Base-by-base conservation (phyloP, 2,329 filamentous ascomycete genomes). In the Dothiorella sarmentorum region DNA sequence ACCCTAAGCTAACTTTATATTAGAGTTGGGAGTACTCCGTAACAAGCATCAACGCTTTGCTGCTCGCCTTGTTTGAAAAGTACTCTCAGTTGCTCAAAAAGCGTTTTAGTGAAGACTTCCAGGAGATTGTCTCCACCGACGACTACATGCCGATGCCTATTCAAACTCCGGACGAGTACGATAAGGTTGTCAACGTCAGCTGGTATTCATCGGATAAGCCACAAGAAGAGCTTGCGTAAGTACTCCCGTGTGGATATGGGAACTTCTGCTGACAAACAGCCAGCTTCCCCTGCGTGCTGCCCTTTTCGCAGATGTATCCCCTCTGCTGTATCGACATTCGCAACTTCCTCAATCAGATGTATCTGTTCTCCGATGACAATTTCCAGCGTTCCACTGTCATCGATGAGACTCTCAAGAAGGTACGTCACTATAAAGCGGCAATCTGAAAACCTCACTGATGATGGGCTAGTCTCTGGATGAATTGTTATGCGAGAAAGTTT, bases 121-220 rank as follows among this genome's bases (percentile, higher is more conserved):
- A 95, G 71, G 93, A 97, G 76, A 87, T 88, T 65, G 84, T 88
- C 22, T 80, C 90, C n/a, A 97, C 91, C 0, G 94, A 99, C 71
- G 94, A 99, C 73, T 99, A 99, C 74, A 99, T 99, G 93, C 95
- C 94, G 2, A 97, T 99, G 94, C 90, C 91, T 1, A 96, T 97
- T 71, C 90, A 91, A 67, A 91, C 88, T 18, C 75, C 82, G 15
- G 92, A 96, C 66, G 92, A 97, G 68, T 97, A 96, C 69, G 90
- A 95, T 67, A 96, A 97, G 68, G 93, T 99, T 33, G 85, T 97
- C 63, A 94, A 91, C 62, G 91, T 97, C 61, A 96, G 89, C 75
- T 99, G 93, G 93, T 97, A 96, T 72, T 87, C 84, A 1, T 92
- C 92, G 42, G 91, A 96, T 29, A 91, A 89, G 66, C 77, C 86